Percentiles rank a stretch among this genome's conserved stretches.
Conservation (phyloP, 148 eudicot genomes). For the Silene conica region DNA sequence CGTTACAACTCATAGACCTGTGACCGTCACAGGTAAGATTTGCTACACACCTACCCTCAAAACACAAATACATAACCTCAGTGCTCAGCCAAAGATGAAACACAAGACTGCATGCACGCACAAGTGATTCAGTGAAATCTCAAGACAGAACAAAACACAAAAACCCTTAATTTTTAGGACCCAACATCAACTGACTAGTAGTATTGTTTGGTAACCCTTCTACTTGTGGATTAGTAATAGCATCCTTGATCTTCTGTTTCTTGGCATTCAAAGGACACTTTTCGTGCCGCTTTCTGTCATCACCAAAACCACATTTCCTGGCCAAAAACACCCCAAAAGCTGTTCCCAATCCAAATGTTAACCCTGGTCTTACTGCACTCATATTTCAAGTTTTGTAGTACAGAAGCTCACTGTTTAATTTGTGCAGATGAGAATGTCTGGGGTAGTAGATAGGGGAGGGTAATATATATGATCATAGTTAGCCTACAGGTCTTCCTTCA, state of each 20-base stretch:
- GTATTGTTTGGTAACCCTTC: too few species aligned
- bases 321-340: conserved; percentile 25
- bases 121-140: too few species aligned
- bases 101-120: too few species aligned
- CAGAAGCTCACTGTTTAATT: not conserved
- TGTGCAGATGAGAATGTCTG: not conserved
- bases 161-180: too few species aligned
- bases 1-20: too few species aligned
- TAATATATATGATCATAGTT: not conserved
- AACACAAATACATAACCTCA: not conserved
- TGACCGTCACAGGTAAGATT: too few species aligned
- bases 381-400: not conserved
- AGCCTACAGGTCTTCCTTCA: not conserved
- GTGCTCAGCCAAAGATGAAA: too few species aligned
- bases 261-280: conserved; percentile 1
- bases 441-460: not conserved
- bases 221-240: not conserved
- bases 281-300: not conserved
- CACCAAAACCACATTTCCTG: conserved; percentile 18
- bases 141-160: too few species aligned
- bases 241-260: not conserved
- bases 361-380: conserved; percentile 16
- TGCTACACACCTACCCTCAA: too few species aligned
- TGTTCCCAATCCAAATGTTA: conserved; percentile 20
- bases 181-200: too few species aligned